Base-by-base conservation (phyloP, 2,329 filamentous ascomycete species). In the Talaromyces rugulosus region DNA sequence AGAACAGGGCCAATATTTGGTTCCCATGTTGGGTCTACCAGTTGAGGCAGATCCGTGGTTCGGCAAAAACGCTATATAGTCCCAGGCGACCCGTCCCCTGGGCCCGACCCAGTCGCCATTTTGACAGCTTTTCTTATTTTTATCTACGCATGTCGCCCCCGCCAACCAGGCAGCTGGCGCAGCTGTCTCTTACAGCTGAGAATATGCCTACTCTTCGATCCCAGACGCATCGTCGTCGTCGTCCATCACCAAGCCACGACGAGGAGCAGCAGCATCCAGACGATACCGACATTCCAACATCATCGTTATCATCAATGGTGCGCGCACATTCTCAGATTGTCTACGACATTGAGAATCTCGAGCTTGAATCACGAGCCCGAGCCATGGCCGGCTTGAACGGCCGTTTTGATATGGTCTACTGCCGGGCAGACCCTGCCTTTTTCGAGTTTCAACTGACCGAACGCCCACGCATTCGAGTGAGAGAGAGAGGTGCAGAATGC, bases 381-480 rank as follows among this genome's bases (percentile, higher is more conserved):
- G 75, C 74, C 18, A 61, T 75, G 16, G 67, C 76, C 30, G 75
- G 74, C 5, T 66, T 76, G 59, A 73, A 67, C 27, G 68, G 68
- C 33, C 65, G 63, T 12, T 76, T 75, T 42, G 72, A 75, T 27
- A 72, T 77, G 40, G 62, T 75, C 61, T 67, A 73, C 55, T 78
- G 75, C 63, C 65, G 68, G 53, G 62, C 66, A 53, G 68, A 66
- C 14, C 62, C 66, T 27, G 66, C 64, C 5, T 74, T 75, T 5
- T 77, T 73, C 66, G 71, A 74, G 33, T 78, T 78, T 59, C 71
- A 75, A 53, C 64, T 78, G 27, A 63, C 69, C 34, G 75, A 78
- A 58, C 70, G 69, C 51, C 72, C 72, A 5, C 71, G 65, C 11
- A 71, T 78, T 56, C 73, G 71, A 53, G 64, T 78, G 44, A 67